A percentile compares a stretch with the other conserved stretches of the same genome.
phyloP scores from a whole-genome alignment of 805 yeast genomes.

The Cyberlindnera mycetangii region DNA sequence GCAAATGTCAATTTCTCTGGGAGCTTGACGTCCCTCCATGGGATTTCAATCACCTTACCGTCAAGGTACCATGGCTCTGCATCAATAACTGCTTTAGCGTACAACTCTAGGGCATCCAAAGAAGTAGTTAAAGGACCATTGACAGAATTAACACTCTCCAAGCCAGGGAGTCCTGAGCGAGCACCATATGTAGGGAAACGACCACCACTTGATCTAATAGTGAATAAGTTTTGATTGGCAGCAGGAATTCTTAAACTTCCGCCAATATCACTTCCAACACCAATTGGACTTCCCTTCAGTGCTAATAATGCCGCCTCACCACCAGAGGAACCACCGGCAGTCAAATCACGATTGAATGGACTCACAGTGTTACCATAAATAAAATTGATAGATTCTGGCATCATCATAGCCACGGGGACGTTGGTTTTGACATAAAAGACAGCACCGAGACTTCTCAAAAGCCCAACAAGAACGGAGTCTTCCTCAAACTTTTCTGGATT shows the following conservation, averaged over 20 bases:
- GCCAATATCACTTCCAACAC: slow-evolving; percentile 56
- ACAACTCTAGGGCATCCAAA: slow-evolving; percentile 37
- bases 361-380: slow-evolving; percentile 46
- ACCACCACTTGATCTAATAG: slow-evolving; percentile 44
- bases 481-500: slow-evolving; percentile 32
- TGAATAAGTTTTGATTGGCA: slow-evolving; percentile 38
- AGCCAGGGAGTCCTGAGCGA: slow-evolving; percentile 24
- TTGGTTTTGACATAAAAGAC: slow-evolving; percentile 54
- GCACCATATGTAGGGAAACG: slow-evolving; percentile 36
- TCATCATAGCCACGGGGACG: slow-evolving; percentile 50
- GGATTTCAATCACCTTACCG: slow-evolving; percentile 38
- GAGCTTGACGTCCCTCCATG: slow-evolving; percentile 38
- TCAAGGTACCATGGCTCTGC: slow-evolving; percentile 43
- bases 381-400: slow-evolving; percentile 43
- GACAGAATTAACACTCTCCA: slow-evolving; percentile 38
- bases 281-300: slow-evolving; percentile 44
- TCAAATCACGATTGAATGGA: slow-evolving; percentile 40
- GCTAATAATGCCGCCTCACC: slow-evolving; percentile 51
- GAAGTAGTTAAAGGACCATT: slow-evolving; percentile 46
- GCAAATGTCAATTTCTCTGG: slow-evolving; percentile 42
- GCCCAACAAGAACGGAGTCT: slow-evolving; percentile 38
- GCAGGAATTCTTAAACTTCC: slow-evolving; percentile 51
- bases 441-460: slow-evolving; percentile 46
- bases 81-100: slow-evolving; percentile 29
- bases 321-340: slow-evolving; percentile 54